Percentiles rank a stretch among this genome's conserved stretches.
Evolutionary conservation across 139 green algal genomes (phyloP).

Genomic region (Volvox reticuliferus): DNA sequence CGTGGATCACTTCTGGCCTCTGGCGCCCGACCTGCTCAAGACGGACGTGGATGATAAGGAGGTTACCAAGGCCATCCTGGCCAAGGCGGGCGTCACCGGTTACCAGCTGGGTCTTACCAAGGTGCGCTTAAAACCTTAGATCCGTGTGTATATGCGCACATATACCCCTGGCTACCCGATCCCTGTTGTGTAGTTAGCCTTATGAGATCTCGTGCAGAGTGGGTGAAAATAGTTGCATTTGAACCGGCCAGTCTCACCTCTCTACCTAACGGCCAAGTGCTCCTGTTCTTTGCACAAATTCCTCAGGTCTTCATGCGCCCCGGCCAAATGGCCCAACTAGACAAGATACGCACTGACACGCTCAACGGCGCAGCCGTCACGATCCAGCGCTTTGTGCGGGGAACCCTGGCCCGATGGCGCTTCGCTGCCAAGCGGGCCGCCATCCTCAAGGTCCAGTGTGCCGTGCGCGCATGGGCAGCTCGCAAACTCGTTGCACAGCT

Average conservation of each 20-base stretch:
- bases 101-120: conserved; percentile 92
- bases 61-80: conserved; percentile 56
- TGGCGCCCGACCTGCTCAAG: conserved; percentile 76
- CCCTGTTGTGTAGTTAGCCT: too few species aligned
- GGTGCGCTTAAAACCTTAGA: conserved; percentile 44
- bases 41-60: conserved; percentile 71
- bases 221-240: too few species aligned
- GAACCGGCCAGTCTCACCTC: too few species aligned
- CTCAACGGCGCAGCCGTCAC: conserved; percentile 83
- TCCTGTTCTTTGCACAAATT: too few species aligned
- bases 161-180: too few species aligned
- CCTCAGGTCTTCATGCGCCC: conserved; percentile 82
- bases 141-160: too few species aligned
- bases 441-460: conserved; percentile 57
- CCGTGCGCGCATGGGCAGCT: conserved; percentile 58
- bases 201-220: too few species aligned
- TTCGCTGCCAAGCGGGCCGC: conserved; percentile 15
- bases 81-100: conserved; percentile 58
- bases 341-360: conserved; percentile 91
- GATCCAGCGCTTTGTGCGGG: conserved; percentile 81
- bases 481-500: conserved; percentile 60
- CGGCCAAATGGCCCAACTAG: conserved; percentile 94
- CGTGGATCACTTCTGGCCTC: conserved; percentile 94
- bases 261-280: too few species aligned
- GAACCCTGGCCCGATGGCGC: conserved; percentile 67